Base-by-base conservation (phyloP, 257 asterid species). In the Rehmannia glutinosa region DNA sequence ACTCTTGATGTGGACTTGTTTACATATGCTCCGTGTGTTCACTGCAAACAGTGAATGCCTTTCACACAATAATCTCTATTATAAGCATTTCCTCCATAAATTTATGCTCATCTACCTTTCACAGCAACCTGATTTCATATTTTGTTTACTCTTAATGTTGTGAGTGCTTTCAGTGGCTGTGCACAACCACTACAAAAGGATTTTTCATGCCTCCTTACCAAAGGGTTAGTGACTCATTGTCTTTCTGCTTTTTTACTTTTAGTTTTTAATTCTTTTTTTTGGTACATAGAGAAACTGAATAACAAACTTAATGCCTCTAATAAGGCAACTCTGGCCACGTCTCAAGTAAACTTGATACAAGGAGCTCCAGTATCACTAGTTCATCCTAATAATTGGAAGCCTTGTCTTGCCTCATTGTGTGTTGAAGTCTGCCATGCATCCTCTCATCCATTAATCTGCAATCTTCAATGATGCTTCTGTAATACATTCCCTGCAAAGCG, bases 91-190 rank as follows among this genome's bases (percentile, higher is more conserved):
- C 30, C 38, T 51, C 50, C 9, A 19, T 24, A 41, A 20, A 12
- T 25, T 51, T 15, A 16, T 33, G 42, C 58, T 42, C 70, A 50
- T 60, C 46, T 74, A 49, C 39, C 39, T 62, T 49, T 38, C 27
- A 17, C 27, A 25, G 32, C 45, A 25, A 24, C 47, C 65, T 47
- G 64, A 41, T 59, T 55, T 39, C 56, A 28, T 17, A 23, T 21
- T 25, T 71, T 45, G 25, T 52, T 53, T 57, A 15, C 64, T 50
- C 33, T 32, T 72, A 67, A 68, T 77, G 51, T 58, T 65, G 80
- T 71, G 88, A 91, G 96, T 91, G 78, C 89, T 91, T 63, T 86
- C 96, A 6, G 98, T 91, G 66, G 95, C 96, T 66, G 96, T 88
- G 64, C 78, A 91, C 84, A 91, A 91, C 71, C 98, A 91, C 73